phyloP scores from a whole-genome alignment of 345 rosid species.

The Syzygium grande region DNA sequence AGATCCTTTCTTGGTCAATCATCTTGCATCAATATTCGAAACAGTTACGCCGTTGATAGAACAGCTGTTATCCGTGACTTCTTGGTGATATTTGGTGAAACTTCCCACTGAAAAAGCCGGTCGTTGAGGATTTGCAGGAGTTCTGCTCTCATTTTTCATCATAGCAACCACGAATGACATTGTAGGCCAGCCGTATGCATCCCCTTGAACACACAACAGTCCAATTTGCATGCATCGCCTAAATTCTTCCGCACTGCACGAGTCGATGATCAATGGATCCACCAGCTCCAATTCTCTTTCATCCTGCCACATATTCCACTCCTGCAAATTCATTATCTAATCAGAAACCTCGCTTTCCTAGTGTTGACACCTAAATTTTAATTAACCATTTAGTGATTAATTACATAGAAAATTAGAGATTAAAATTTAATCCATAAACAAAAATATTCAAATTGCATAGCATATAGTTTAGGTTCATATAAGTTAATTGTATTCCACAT shows the following conservation, averaged over 20 bases:
- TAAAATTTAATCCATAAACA: no score
- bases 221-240: constrained; percentile 44
- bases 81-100: background rate
- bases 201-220: constrained; percentile 2
- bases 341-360: background rate
- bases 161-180: constrained; percentile 30
- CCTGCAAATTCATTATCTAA: constrained; percentile 14
- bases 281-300: constrained; percentile 30
- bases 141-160: constrained; percentile 8
- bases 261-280: constrained; percentile 24
- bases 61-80: background rate
- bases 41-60: constrained; percentile 6
- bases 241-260: constrained; percentile 27
- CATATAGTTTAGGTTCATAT: no score
- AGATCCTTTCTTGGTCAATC: background rate
- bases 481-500: no score
- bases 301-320: constrained; percentile 47
- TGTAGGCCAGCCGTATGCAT: constrained; percentile 39
- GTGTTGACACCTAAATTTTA: no score
- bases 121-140: constrained; percentile 20
- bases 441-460: no score
- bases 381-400: no score
- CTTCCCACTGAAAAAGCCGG: constrained; percentile 40
- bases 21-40: constrained; percentile 5
- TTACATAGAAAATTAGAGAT: no score